Evolutionary conservation across 2,329 filamentous ascomycete species (phyloP), one percentile per base, ranked within the genome.

Genomic region (Curvularia eragrostidis): DNA sequence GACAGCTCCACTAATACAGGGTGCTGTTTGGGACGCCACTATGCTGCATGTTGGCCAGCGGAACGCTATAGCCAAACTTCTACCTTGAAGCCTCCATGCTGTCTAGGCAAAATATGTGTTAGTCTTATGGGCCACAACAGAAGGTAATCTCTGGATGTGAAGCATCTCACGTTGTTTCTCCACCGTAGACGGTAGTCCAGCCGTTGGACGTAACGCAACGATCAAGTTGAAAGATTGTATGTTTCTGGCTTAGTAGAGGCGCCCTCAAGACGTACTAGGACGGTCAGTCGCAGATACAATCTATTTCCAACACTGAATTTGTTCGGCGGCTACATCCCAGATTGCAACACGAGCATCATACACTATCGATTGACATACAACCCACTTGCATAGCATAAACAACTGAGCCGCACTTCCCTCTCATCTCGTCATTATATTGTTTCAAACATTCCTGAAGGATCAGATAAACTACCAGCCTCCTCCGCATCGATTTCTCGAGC

Each of bases 361-460:
- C 30, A 13, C 12, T 3, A 32, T 24, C 12, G 39, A 42, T 15
- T 12, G 23, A 42, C 4, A 15, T 13, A 15, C 13, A 26, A 30
- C 42, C 30, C 15, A 18, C 21, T 26, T 48, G 46, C 21, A 48
- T 26, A 38, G 32, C 46, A 48, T 48, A 48, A 48, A 32, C 21
- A 32, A 26, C 15, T 12, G 21, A 48, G 19, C 9, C 21, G 23
- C 46, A 46, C 12, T n/a, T 3, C 3, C 49, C 12, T 48, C 28
- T 55, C 30, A 36, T 54, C 18, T 19, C 18, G 1, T 26, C 46
- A 26, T 24, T 12, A 48, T 19, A n/a, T 34, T 19, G 54, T 48
- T 57, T 46, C 54, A 48, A 36, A 54, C 36, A 26, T 43, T 13
- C 23, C 50, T 36, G 36, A 42, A 53, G 50, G 43, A 53, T 38